phyloP scores from a whole-genome alignment of 2,329 filamentous ascomycete genomes.

The Neofusicoccum laricinum region DNA sequence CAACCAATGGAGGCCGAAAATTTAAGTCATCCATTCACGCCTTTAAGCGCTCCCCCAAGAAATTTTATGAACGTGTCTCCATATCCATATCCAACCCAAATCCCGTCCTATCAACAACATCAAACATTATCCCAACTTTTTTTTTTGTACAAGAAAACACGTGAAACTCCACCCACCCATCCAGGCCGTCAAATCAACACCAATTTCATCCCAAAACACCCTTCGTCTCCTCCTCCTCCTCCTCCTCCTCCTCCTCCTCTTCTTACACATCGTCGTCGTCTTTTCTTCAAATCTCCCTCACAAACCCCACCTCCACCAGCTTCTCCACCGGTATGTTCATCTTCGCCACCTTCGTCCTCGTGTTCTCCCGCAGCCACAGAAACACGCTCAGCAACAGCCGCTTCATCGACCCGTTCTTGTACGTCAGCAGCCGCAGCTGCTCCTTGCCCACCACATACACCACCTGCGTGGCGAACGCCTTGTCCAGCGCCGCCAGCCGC shows the following conservation, averaged over 20 bases:
- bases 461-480: constrained; percentile 46
- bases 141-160: background rate
- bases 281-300: constrained; percentile 57
- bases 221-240: no score
- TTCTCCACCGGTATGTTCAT: constrained; percentile 58
- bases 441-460: constrained; percentile 61
- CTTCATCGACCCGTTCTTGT: constrained; percentile 24
- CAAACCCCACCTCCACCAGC: constrained; percentile 66
- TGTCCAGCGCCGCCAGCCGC: constrained; percentile 37
- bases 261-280: background rate
- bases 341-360: constrained; percentile 63
- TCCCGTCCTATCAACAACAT: no score
- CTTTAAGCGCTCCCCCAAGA: no score
- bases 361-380: constrained; percentile 65
- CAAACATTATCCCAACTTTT: constrained; percentile 2
- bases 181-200: background rate
- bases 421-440: constrained; percentile 45
- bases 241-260: no score
- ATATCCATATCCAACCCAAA: no score
- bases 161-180: background rate
- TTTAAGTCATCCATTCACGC: no score
- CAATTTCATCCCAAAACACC: background rate
- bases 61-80: no score
- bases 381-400: constrained; percentile 54
- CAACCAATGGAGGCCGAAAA: no score